These are phyloP conservation scores for Pichia heedii DNA, from an alignment of 805 yeast genomes.

Conservation along the genomic window DNA sequence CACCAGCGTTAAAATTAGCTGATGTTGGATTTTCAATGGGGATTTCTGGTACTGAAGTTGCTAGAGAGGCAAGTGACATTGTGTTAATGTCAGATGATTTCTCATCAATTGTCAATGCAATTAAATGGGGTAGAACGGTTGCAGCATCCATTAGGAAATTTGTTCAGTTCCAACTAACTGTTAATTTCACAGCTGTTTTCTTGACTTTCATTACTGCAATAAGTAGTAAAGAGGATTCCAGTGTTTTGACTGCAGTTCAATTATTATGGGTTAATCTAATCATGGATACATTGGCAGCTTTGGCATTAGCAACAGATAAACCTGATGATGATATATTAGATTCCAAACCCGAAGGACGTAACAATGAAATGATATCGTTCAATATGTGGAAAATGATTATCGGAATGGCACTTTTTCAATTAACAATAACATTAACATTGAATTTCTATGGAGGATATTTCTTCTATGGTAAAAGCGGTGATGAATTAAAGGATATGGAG, in stretches of 20 bases:
- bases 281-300: conserved; percentile 97
- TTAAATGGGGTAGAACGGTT: conserved; percentile 98
- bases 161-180: conserved; percentile 93
- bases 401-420: conserved; percentile 76
- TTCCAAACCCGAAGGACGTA: conserved; percentile 77
- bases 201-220: conserved; percentile 92
- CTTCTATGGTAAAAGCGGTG: conserved; percentile 33
- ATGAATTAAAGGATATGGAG: conserved; percentile 31
- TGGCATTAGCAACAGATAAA: conserved; percentile 95
- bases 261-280: conserved; percentile 94
- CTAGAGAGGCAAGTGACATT: conserved; percentile 98
- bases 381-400: conserved; percentile 99
- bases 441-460: conserved; percentile 69
- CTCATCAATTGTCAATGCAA: conserved; percentile 89
- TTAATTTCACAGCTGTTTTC: conserved; percentile 91
- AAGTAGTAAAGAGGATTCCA: conserved; percentile 63
- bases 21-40: conserved; percentile 99
- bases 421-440: conserved; percentile 66
- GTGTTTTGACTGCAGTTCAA: conserved; percentile 96
- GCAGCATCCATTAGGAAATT: conserved; percentile 90
- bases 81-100: conserved; percentile 94
- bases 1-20: conserved; percentile 92
- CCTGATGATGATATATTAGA: conserved; percentile 78
- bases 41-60: conserved; percentile 96
- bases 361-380: conserved; percentile 67